phyloP scores from a whole-genome alignment of 176 grass and related monocot species.

The Juncus effusus region DNA sequence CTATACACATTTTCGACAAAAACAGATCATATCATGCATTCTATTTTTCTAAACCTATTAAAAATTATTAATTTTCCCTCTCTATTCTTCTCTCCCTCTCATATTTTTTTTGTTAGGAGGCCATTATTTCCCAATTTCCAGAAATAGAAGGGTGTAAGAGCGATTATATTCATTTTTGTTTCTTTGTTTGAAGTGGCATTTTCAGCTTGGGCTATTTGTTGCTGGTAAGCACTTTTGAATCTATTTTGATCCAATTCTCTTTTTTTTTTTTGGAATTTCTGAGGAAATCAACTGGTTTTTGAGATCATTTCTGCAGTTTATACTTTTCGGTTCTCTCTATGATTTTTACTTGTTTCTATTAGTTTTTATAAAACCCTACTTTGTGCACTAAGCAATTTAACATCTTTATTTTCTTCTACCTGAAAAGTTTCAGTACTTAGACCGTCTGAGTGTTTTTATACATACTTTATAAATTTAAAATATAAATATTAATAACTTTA shows the following conservation, averaged over 20 bases:
- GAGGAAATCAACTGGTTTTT: neutral
- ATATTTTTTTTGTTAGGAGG: neutral
- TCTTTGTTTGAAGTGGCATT: slow-evolving; percentile 8
- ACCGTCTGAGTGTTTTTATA: slow-evolving; percentile 34
- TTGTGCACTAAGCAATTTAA: no score
- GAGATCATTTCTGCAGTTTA: neutral
- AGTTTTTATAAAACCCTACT: neutral
- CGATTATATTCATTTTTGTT: neutral
- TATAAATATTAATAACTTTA: no score
- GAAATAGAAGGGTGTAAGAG: neutral
- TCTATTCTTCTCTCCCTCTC: neutral
- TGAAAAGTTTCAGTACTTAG: neutral
- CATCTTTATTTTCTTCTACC: slow-evolving; percentile 8
- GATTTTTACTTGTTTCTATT: neutral
- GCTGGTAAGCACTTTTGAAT: slow-evolving; percentile 7
- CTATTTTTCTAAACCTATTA: no score
- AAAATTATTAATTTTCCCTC: neutral
- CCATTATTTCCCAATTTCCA: slow-evolving; percentile 12
- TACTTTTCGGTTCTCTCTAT: neutral
- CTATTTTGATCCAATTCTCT: neutral
- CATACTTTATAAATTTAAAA: no score
- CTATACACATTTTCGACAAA: no score
- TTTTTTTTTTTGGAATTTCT: neutral
- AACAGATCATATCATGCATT: no score
- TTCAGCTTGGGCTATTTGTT: neutral